Conservation (phyloP, 2,329 filamentous ascomycete species). For the Torrubiellomyces zombiae region DNA sequence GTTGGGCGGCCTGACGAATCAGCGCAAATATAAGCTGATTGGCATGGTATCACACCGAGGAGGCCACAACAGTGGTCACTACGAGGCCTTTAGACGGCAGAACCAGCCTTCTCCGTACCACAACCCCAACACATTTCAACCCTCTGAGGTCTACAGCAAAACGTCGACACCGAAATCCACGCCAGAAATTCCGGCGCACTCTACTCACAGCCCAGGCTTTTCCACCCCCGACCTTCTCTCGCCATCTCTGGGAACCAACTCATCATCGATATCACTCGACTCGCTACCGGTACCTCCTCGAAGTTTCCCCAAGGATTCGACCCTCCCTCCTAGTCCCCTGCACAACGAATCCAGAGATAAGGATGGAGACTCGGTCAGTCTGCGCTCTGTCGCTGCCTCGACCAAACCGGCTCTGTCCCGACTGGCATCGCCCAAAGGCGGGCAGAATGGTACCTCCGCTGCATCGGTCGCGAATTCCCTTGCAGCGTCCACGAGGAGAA, state of each 20-base stretch:
- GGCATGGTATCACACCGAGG: slow-evolving; percentile 89
- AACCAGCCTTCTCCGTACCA: slow-evolving; percentile 64
- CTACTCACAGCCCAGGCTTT: slow-evolving; percentile 23
- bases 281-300: slow-evolving; percentile 13
- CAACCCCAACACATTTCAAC: slow-evolving; percentile 64
- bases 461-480: slow-evolving; percentile 7
- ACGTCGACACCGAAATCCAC: slow-evolving; percentile 36
- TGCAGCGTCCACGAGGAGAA: slow-evolving; percentile 12
- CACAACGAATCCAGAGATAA: slow-evolving; percentile 18
- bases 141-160: slow-evolving; percentile 55
- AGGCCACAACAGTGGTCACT: slow-evolving; percentile 89
- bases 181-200: slow-evolving; percentile 23
- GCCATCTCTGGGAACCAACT: slow-evolving; percentile 15
- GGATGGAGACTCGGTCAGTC: slow-evolving; percentile 32
- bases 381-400: slow-evolving; percentile 39
- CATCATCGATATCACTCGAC: slow-evolving; percentile 21
- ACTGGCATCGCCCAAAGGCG: slow-evolving; percentile 23
- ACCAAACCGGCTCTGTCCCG: slow-evolving; percentile 36
- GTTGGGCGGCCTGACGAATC: slow-evolving; percentile 61
- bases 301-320: slow-evolving; percentile 15
- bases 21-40: slow-evolving; percentile 68
- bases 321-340: slow-evolving; percentile 10
- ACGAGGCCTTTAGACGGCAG: slow-evolving; percentile 88
- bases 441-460: slow-evolving; percentile 9
- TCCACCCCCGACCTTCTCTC: slow-evolving; percentile 32